Evolutionary conservation across 1,139 yeast species (phyloP).

Genomic region (Hansenula sp.): DNA sequence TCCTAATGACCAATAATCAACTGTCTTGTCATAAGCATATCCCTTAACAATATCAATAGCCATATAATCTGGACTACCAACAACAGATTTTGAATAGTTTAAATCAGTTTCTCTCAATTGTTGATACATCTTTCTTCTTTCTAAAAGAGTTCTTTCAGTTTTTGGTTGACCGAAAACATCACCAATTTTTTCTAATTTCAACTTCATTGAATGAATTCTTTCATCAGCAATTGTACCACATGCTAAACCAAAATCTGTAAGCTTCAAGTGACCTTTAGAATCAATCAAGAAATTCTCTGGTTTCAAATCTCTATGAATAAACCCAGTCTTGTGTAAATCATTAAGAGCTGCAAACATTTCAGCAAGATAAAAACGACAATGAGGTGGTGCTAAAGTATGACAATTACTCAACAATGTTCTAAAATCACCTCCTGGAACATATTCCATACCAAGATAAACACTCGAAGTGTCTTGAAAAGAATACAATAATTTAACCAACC

Average conservation of each 20-base stretch:
- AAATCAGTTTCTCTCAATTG: conserved; percentile 61
- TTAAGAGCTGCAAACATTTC: conserved; percentile 97
- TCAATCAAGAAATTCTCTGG: conserved; percentile 97
- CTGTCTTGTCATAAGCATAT: conserved; percentile 87
- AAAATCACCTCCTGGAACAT: conserved; percentile 89
- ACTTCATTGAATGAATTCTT: conserved; percentile 88
- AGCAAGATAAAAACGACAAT: conserved; percentile 89
- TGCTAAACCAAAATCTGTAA: conserved; percentile 96
- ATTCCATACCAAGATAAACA: conserved; percentile 96
- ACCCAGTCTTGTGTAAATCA: conserved; percentile 90
- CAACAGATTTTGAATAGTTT: conserved; percentile 89
- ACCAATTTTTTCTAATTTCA: conserved; percentile 77
- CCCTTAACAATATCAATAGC: conserved; percentile 91
- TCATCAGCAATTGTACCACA: conserved; percentile 94
- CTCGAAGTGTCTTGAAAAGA: conserved; percentile 93
- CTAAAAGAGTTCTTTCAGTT: conserved; percentile 66
- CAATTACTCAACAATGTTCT: conserved; percentile 92
- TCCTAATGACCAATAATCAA: conserved; percentile 98
- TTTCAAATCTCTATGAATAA: conserved; percentile 94
- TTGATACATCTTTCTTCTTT: conserved; percentile 82
- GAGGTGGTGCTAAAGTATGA: conserved; percentile 88
- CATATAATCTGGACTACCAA: conserved; percentile 99
- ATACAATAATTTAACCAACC: conserved; percentile 90
- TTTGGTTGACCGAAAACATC: conserved; percentile 58
- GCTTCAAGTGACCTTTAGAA: conserved; percentile 89